Percentiles rank a stretch among this genome's conserved stretches.
Evolutionary conservation across 2,329 filamentous ascomycete species (phyloP).

Genomic region (Penicillium griseofulvum): DNA sequence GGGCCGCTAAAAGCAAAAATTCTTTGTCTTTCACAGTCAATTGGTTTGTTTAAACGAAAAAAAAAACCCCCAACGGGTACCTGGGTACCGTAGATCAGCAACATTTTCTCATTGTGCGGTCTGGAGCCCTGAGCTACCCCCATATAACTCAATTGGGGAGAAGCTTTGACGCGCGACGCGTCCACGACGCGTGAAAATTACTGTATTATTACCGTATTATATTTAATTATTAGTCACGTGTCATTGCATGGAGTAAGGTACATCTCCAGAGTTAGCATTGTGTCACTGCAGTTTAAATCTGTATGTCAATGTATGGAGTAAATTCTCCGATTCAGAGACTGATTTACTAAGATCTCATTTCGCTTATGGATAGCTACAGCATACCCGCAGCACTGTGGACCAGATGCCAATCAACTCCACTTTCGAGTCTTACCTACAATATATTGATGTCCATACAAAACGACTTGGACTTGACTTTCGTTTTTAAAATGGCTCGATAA

Average conservation of each 20-base stretch:
- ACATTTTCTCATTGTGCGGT: slow-evolving; percentile 15
- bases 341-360: slow-evolving; percentile 1
- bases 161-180: slow-evolving; percentile 5
- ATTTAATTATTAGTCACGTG: background rate
- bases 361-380: slow-evolving; percentile 3
- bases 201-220: background rate
- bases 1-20: background rate
- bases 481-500: background rate
- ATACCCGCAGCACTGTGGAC: background rate
- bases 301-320: background rate
- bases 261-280: too few relatives aligned
- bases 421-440: background rate
- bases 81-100: slow-evolving; percentile 6
- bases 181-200: slow-evolving; percentile 1
- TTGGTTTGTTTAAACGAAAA: slow-evolving; percentile 5
- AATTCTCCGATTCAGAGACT: background rate
- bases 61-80: background rate
- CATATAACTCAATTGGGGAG: slow-evolving; percentile 7
- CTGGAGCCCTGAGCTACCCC: background rate
- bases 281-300: too few relatives aligned
- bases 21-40: background rate
- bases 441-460: too few relatives aligned
- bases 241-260: too few relatives aligned
- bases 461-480: background rate
- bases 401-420: slow-evolving; percentile 4